These are phyloP conservation scores for Sungouiella blattae DNA, from an alignment of 805 yeast genomes.

Conservation along the genomic window DNA sequence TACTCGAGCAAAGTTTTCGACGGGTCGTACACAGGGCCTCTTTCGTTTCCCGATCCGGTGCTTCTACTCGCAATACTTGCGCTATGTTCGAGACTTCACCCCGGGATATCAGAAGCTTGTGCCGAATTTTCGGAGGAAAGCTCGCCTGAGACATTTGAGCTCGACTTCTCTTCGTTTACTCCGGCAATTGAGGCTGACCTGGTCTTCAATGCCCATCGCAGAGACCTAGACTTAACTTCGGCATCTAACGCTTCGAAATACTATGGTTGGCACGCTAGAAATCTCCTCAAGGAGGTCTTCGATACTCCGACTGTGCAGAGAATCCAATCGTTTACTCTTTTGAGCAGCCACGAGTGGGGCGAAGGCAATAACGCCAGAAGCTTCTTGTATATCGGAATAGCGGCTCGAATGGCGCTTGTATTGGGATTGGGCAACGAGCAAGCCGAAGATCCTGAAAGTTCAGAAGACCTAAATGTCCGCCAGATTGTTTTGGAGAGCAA, in stretches of 20 bases:
- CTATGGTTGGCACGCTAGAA: slow-evolving; percentile 24
- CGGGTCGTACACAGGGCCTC: too few species aligned
- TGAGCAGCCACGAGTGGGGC: slow-evolving; percentile 42
- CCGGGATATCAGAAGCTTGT: slow-evolving; percentile 24
- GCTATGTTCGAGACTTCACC: slow-evolving; percentile 33
- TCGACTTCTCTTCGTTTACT: too few species aligned
- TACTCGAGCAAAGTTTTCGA: too few species aligned
- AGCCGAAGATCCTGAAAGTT: neutral
- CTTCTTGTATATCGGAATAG: slow-evolving; percentile 35
- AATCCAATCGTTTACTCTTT: slow-evolving; percentile 33
- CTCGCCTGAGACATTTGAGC: slow-evolving; percentile 12
- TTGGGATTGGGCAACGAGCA: slow-evolving; percentile 23
- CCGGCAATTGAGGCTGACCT: too few species aligned
- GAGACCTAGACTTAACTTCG: neutral
- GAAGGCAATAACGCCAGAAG: slow-evolving; percentile 35
- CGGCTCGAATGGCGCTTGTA: slow-evolving; percentile 36
- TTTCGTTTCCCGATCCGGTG: slow-evolving; percentile 26
- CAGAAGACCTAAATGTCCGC: neutral
- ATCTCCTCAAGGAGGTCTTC: slow-evolving; percentile 26
- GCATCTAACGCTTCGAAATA: neutral
- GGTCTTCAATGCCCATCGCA: too few species aligned
- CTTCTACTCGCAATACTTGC: slow-evolving; percentile 33
- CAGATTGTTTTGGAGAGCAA: slow-evolving; percentile 25
- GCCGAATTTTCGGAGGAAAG: slow-evolving; percentile 28
- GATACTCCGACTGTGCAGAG: slow-evolving; percentile 37